Base-by-base conservation (phyloP, 306 rosid species). In the Prunus armeniaca region DNA sequence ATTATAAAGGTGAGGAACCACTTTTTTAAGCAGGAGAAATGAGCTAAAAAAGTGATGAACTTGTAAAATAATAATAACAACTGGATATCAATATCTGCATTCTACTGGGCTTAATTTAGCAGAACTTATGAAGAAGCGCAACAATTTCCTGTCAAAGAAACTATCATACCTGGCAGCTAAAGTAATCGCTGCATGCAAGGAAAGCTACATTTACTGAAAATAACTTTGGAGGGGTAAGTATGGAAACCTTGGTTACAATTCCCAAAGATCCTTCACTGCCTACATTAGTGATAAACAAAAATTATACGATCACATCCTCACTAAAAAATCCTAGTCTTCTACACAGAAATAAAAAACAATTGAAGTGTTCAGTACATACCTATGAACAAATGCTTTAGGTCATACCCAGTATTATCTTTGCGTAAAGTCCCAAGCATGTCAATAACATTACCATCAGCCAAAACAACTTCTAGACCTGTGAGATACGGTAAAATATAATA, bases 261-360 rank as follows among this genome's bases (percentile, higher is more conserved):
- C 98, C 97, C 86, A 95, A 84, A 76, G 98, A 87, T 82, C 98
- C 98, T 89, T 95, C 98, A 85, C 98, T 95, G 69, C 98, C 98
- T 95, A 73, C 84, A 87, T 67, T 67, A 73, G 54, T 74, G 49
- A 76, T 78, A 75, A 74, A 34, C 17, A 69, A 68, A 67, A 38
- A 50, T 43, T 74, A 52, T 74, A 74, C 27, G 28, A 78, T 69
- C 57, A 72, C 6, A 69, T 61, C 25, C 47, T 14, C 34, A 52
- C n/a, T 61, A 41, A 19, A 58, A 72, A 28, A 24, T 3, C 49
- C 47, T 32, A 51, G 80, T 69, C 76, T 78, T 69, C 56, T 25
- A 54, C 56, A 70, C 66, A 73, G 5, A 28, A 67, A 72, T n/a
- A 60, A 71, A 28, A 70, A 74, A 73, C 2, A 18, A 62, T 3